Conservation (phyloP, 495 filamentous ascomycete species). For the Umbilicaria muhlenbergii region DNA sequence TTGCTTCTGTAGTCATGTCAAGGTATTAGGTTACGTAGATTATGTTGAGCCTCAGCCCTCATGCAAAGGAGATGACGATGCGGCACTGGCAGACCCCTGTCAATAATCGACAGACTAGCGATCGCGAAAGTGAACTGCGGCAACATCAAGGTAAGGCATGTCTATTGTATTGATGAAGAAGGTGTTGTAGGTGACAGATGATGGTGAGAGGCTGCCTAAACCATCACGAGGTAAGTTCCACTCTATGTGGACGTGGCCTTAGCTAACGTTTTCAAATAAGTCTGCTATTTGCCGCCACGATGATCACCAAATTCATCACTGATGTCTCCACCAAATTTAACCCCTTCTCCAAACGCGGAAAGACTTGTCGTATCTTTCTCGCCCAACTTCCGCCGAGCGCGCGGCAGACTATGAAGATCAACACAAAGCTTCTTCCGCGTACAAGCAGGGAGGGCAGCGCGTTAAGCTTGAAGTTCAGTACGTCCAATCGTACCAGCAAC, state of each 20-base stretch:
- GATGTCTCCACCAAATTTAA: conserved; percentile 76
- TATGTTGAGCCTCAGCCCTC: too few relatives aligned
- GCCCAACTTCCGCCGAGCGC: conserved; percentile 71
- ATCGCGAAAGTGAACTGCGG: too few relatives aligned
- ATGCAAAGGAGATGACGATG: too few relatives aligned
- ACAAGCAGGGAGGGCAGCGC: conserved; percentile 37
- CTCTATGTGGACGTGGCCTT: too few relatives aligned
- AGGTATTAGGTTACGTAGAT: conserved; percentile 1
- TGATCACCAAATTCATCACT: conserved; percentile 82
- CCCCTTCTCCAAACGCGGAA: conserved; percentile 64
- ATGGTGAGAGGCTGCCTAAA: too few relatives aligned
- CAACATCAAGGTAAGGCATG: too few relatives aligned
- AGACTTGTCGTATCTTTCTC: conserved; percentile 75
- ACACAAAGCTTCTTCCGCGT: conserved; percentile 60
- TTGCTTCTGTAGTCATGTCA: conserved; percentile 40
- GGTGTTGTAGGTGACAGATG: too few relatives aligned
- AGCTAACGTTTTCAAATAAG: too few relatives aligned
- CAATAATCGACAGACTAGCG: too few relatives aligned
- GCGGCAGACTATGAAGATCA: conserved; percentile 56
- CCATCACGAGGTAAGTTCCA: too few relatives aligned
- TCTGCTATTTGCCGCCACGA: conserved; percentile 23
- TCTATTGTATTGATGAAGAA: too few relatives aligned
- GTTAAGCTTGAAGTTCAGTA: conserved; percentile 71
- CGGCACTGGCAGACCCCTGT: too few relatives aligned
- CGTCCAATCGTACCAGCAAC: conserved; percentile 16